These are phyloP conservation scores for Triadica sebifera DNA, from an alignment of 345 rosid genomes.

Conservation along the genomic window DNA sequence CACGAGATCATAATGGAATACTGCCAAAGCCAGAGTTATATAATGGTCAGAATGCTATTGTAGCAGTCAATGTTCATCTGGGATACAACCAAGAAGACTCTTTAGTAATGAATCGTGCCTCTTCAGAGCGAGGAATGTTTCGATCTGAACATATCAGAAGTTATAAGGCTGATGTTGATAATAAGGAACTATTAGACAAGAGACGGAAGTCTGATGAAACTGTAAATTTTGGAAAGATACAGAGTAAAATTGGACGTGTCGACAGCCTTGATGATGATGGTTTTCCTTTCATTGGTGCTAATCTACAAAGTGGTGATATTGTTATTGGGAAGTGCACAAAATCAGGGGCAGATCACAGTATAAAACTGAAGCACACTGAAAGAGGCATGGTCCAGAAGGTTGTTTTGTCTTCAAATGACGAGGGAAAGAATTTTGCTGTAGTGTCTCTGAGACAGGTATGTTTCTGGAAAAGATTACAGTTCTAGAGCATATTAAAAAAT, in stretches of 20 bases:
- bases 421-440: conserved; percentile 84
- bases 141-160: conserved; percentile 83
- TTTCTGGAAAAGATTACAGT: neutral
- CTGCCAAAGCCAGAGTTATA: conserved; percentile 55
- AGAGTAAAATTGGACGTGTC: conserved; percentile 69
- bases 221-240: conserved; percentile 63
- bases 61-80: conserved; percentile 85
- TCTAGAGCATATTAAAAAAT: neutral
- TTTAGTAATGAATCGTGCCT: conserved; percentile 86
- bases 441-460: conserved; percentile 86
- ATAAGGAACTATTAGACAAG: conserved; percentile 59
- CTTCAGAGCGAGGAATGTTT: conserved; percentile 89
- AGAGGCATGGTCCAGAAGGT: conserved; percentile 90
- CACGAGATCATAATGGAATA: conserved; percentile 34
- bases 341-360: conserved; percentile 75
- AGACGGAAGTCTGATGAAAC: conserved; percentile 53
- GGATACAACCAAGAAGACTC: conserved; percentile 97
- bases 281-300: conserved; percentile 77
- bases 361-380: conserved; percentile 89
- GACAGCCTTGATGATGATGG: conserved; percentile 94
- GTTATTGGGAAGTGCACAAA: conserved; percentile 81
- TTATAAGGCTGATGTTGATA: conserved; percentile 87
- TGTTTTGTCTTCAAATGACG: conserved; percentile 80
- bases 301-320: conserved; percentile 78
- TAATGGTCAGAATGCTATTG: conserved; percentile 94